Percentiles rank a stretch among this genome's conserved stretches.
Evolutionary conservation across 202 grass and related monocot species (phyloP).

Genomic region (Schoenoplectus triqueter): DNA sequence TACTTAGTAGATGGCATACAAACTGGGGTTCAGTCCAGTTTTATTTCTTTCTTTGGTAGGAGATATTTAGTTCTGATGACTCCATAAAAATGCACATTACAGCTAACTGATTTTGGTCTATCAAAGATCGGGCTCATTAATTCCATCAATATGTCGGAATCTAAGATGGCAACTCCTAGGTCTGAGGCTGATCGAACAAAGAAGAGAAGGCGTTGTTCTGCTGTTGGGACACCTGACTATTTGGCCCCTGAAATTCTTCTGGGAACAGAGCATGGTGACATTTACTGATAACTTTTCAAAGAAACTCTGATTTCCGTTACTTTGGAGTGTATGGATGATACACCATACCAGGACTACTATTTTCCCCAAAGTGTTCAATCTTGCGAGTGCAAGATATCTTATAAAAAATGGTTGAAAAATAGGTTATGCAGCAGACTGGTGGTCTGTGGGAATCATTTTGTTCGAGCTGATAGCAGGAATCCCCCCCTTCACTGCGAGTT

Average conservation of each 20-base stretch:
- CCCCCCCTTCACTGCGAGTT: constrained; percentile 44
- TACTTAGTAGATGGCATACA: not conserved
- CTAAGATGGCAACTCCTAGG: not conserved
- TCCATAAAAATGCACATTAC: not conserved
- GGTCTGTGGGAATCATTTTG: constrained; percentile 51
- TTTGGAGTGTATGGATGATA: not conserved
- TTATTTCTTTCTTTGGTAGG: not conserved
- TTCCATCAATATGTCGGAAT: constrained; percentile 29
- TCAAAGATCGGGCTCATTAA: constrained; percentile 52
- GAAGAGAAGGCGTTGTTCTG: constrained; percentile 34
- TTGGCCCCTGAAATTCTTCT: constrained; percentile 52
- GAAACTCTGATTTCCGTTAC: not conserved
- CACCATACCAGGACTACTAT: not conserved
- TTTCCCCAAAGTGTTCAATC: not conserved
- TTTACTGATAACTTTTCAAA: not conserved
- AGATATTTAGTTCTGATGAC: not conserved
- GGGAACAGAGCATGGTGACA: constrained; percentile 43
- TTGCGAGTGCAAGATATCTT: not conserved
- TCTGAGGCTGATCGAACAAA: not conserved
- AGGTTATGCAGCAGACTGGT: constrained; percentile 51
- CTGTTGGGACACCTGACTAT: constrained; percentile 51
- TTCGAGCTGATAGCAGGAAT: constrained; percentile 49
- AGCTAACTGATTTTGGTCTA: constrained; percentile 52
- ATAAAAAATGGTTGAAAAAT: not conserved
- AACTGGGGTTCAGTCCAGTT: not conserved